These are phyloP conservation scores for Rhizophagus clarus DNA, from an alignment of 192 early-diverging fungal genomes.

Conservation along the genomic window DNA sequence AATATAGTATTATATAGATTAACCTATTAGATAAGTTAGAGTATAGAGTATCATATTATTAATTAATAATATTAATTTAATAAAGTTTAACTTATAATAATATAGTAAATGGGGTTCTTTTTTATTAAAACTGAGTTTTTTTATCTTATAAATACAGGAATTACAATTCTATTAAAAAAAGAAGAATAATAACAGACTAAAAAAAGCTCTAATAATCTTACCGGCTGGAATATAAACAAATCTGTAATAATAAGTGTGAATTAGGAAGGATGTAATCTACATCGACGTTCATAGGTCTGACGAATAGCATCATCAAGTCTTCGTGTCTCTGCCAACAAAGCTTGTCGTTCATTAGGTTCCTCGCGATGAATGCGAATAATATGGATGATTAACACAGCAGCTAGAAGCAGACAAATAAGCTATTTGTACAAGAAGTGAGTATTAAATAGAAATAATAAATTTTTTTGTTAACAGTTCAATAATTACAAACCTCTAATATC, in stretches of 20 bases:
- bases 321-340: conserved; percentile 2
- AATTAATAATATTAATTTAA: too few relatives aligned
- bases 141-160: too few relatives aligned
- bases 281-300: conserved; percentile 1
- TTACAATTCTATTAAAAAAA: too few relatives aligned
- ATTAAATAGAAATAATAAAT: background rate
- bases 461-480: background rate
- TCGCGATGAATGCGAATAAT: background rate
- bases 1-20: background rate
- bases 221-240: too few relatives aligned
- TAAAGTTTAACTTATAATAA: too few relatives aligned
- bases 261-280: background rate
- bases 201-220: too few relatives aligned
- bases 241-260: too few relatives aligned
- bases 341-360: background rate
- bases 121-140: too few relatives aligned
- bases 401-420: background rate
- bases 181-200: too few relatives aligned
- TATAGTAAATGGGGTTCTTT: too few relatives aligned
- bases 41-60: background rate
- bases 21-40: background rate
- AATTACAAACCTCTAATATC: background rate
- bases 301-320: background rate
- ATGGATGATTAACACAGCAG: background rate
- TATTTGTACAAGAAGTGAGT: background rate